Base-by-base conservation (phyloP, 2,329 filamentous ascomycete genomes). In the Cladophialophora bantiana region DNA sequence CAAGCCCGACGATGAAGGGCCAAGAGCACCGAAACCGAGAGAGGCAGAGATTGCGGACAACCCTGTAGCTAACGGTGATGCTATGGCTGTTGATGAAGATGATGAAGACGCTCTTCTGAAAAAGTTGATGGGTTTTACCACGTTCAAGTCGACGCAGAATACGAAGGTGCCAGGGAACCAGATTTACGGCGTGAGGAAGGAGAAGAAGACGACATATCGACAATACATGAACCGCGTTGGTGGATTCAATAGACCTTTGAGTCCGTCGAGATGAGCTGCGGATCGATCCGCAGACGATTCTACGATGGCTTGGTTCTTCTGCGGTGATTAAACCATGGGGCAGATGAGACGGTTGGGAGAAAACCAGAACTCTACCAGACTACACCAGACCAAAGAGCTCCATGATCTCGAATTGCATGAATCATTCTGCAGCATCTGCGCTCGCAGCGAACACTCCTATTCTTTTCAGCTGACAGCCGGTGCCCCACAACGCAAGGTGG, bases 201-300 rank as follows among this genome's bases (percentile, higher is more conserved):
- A 95, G 81, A 97, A 97, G 88, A 94, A 93, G 87, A 91, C 90
- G 13, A 88, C 96, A 83, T 98, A 97, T 76, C 86, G 95, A 73
- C 95, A 99, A 85, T 99, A 99, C 79, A 99, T 99, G 88, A 84
- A 83, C 70, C 81, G 82, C 70, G 70, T 77, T 35, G 82, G 82
- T 65, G 82, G 82, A 62, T 84, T 84, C 75, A 84, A 84, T 71
- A 75, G 82, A 68, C 82, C 82, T 34, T 76, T 84, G 71, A 83
- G 81, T 74, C 82, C 82, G 34, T 77, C 77, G 57, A 76, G 79
- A 72, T 78, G 68, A 77, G 20, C n/a, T 4, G n/a, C 9, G 34
- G 31, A 54, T 54, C 26, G 15, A 9, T 48, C n/a, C 15, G 7
- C 20, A 20, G 45, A 20, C 45, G 6, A 50, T 50, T 50, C 20